Evolutionary conservation across 768 basidiomycete species (phyloP), one percentile per base, ranked within the genome.

Genomic region (Suillus discolor): DNA sequence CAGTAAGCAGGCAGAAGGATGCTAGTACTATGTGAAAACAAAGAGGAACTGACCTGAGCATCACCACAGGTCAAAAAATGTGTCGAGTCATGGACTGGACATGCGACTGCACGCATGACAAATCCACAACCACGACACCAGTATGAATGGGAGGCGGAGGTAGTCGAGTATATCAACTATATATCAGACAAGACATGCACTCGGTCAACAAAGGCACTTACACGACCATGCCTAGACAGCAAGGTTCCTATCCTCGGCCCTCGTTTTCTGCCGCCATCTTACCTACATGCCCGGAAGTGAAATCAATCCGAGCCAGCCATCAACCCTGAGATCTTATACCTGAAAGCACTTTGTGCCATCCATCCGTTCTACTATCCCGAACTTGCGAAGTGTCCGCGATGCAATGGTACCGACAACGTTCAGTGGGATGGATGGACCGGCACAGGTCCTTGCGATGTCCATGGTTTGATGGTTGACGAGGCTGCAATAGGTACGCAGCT

Each of bases 221-320:
- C 25, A 15, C 25, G 25, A 6, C 25, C 25, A 25, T 51, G 25
- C 49, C 49, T 57, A 5, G 55, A 65, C 23, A 62, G 65, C 18
- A 70, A 64, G 61, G 65, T 71, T 38, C 72, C 71, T 6, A 28
- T 73, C n/a, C 61, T 70, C 9, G 71, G 74, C 8, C 74, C 74
- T 5, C 66, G 59, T 4, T 75, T 73, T 54, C 13, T 71, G 15
- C 70, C 74, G 8, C 72, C 71, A n/a, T 61, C 61, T 0, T 69
- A 69, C 61, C 36, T 67, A 15, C 67, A 70, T 44, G 18, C 53
- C 4, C 49, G 64, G 18, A 68, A 65, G 45, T 67, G 49, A 13
- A 25, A 25, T 25, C 49, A 51, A 6, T 25, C 49, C 6, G 49
- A 51, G 49, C 49, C 23, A 13, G 49, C 15, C 18, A 25, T 66